A percentile compares a stretch with the other conserved stretches of the same genome.
Conservation (phyloP, 1,284 basidiomycete species). For the Pholiota adiposa region DNA sequence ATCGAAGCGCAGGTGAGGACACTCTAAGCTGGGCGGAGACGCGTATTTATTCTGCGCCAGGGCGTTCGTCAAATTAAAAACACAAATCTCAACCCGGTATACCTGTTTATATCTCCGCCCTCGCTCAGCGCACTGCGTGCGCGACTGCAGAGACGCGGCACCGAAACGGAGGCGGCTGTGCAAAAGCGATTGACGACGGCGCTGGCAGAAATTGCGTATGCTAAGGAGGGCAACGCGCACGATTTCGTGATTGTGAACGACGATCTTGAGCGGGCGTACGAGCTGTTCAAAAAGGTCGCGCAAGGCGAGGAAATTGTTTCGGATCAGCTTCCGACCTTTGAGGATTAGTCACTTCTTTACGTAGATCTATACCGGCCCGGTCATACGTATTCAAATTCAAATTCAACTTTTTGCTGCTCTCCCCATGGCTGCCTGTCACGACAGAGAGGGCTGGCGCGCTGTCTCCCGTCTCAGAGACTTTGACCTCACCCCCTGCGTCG, state of each 20-base stretch:
- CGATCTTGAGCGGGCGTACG: conserved; percentile 85
- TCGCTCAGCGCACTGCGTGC: conserved; percentile 66
- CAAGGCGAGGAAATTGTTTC: conserved; percentile 60
- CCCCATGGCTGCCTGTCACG: no score
- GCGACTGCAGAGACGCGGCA: conserved; percentile 82
- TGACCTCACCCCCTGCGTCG: conserved; percentile 86
- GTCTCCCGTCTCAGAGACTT: conserved; percentile 68
- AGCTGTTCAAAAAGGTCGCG: conserved; percentile 70
- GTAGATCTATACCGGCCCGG: neutral
- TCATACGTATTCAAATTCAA: conserved; percentile 7
- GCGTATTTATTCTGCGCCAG: conserved; percentile 44
- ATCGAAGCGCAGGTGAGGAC: conserved; percentile 91
- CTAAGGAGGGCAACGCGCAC: conserved; percentile 74
- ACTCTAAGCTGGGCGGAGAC: conserved; percentile 6
- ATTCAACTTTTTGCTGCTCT: neutral
- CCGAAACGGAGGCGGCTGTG: conserved; percentile 81
- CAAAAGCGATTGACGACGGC: conserved; percentile 83
- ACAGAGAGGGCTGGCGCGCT: no score
- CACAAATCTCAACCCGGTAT: conserved; percentile 82
- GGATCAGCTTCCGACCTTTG: conserved; percentile 63
- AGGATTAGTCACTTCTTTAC: conserved; percentile 54
- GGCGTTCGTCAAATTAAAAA: conserved; percentile 90
- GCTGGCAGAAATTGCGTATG: conserved; percentile 85
- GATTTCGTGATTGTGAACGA: conserved; percentile 94
- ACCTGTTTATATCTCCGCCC: conserved; percentile 95